These are phyloP conservation scores for Boletus rubropictus DNA, from an alignment of 768 basidiomycete genomes.

Conservation along the genomic window DNA sequence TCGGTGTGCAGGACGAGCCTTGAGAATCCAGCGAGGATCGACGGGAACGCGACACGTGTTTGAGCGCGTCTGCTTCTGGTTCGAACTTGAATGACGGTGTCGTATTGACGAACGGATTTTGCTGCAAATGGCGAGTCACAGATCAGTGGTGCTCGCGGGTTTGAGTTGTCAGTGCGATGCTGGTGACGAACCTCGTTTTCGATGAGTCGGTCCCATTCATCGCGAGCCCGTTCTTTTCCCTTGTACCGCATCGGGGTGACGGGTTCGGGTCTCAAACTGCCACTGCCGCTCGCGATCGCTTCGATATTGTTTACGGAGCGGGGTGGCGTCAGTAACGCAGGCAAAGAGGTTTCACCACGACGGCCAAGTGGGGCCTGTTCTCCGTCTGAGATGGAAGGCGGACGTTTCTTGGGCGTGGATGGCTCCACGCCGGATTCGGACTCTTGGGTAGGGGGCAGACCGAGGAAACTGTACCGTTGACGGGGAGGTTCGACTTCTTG, in stretches of 20 bases:
- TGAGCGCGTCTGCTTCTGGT: neutral
- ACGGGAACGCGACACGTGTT: neutral
- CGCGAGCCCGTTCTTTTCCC: constrained; percentile 19
- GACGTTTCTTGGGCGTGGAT: constrained; percentile 15
- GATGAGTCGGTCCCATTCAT: neutral
- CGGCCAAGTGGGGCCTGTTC: neutral
- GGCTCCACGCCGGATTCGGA: constrained; percentile 1
- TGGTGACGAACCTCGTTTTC: constrained; percentile 7
- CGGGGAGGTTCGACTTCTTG: neutral
- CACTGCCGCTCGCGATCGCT: neutral
- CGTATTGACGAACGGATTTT: constrained; percentile 15
- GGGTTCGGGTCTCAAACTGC: constrained; percentile 3
- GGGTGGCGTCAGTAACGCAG: constrained; percentile 21
- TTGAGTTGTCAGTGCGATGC: neutral
- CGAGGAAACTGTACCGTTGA: constrained; percentile 18
- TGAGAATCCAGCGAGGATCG: constrained; percentile 1
- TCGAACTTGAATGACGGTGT: neutral
- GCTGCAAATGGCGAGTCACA: neutral
- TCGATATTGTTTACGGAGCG: constrained; percentile 4
- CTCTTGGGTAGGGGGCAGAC: constrained; percentile 11
- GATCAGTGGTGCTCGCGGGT: neutral
- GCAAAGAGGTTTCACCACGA: neutral
- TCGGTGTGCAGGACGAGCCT: neutral
- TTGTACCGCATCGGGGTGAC: constrained; percentile 22
- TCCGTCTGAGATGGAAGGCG: neutral